Evolutionary conservation across 2,329 filamentous ascomycete species (phyloP), one percentile per base, ranked within the genome.

Genomic region (Chrysosporium keratinophilum): DNA sequence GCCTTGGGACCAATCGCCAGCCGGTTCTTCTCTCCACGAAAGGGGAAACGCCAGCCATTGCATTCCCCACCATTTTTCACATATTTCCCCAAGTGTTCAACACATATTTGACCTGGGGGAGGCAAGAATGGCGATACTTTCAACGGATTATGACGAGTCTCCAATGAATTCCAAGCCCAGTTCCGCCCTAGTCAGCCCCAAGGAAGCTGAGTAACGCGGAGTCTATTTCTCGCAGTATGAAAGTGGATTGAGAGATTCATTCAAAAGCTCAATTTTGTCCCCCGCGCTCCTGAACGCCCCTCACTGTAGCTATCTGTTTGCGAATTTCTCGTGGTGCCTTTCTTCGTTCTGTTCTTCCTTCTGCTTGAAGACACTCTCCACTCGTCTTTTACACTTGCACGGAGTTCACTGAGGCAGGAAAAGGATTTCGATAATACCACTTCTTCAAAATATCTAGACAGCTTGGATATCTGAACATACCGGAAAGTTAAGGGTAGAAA

Each of bases 41-140:
- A 28, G 23, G 41, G 34, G 45, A 9, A 9, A 17, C 12, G 19
- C 15, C n/a, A 46, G 43, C 23, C 23, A 28, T 19, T 34, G 3
- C 3, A 40, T 43, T 11, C 41, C 49, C 39, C 28, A 34, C 40
- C 17, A 35, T 37, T 10, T 28, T 19, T 43, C 49, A 51, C 19
- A 9, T 14, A 19, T 28, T 52, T 35, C 50, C 50, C 50, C 37
- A 41, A 43, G 34, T 12, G 45, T 40, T 19, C 34, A 9, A 5
- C n/a, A 23, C n/a, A 17, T 52, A 28, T 65, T 28, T 28, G 23
- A 28, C 23, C 62, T 63, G 64, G 64, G 62, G 63, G 62, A 65
- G 60, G 58, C 61, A 61, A 60, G 34, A 52, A 54, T 58, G 56
- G 52, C 49, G 50, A 51, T 43, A 9, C 7, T 51, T 35, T 39